phyloP scores from a whole-genome alignment of 108 stramenopile species.

The Skeletonema costatum region DNA sequence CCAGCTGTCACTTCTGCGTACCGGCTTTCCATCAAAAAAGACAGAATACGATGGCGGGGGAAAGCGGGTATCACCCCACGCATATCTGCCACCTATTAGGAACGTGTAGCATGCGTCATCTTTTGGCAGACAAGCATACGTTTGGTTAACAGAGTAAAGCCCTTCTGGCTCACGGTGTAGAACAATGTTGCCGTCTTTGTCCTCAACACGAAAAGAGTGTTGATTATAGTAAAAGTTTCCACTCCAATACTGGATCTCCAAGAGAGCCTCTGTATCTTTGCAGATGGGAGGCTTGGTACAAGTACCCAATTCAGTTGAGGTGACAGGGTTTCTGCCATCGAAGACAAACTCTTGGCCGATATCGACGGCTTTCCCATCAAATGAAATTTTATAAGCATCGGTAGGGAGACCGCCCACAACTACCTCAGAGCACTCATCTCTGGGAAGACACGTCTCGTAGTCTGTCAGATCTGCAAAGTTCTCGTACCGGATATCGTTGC shows the following conservation, averaged over 20 bases:
- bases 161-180: background rate
- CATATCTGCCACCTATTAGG: background rate
- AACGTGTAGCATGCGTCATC: background rate
- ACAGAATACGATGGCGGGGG: background rate
- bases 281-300: background rate
- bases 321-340: background rate
- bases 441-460: background rate
- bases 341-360: background rate
- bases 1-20: background rate
- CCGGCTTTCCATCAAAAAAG: background rate
- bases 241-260: background rate
- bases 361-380: background rate
- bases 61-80: background rate
- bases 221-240: background rate
- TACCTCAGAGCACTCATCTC: background rate
- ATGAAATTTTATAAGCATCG: background rate
- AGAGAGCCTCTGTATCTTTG: background rate
- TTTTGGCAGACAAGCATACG: background rate
- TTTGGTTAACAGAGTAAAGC: background rate
- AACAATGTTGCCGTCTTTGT: background rate
- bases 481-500: background rate
- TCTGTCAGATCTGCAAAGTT: background rate
- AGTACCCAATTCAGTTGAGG: background rate
- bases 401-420: background rate
- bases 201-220: background rate